Evolutionary conservation across 2,329 filamentous ascomycete species (phyloP).

Genomic region (Monilinia fructigena): DNA sequence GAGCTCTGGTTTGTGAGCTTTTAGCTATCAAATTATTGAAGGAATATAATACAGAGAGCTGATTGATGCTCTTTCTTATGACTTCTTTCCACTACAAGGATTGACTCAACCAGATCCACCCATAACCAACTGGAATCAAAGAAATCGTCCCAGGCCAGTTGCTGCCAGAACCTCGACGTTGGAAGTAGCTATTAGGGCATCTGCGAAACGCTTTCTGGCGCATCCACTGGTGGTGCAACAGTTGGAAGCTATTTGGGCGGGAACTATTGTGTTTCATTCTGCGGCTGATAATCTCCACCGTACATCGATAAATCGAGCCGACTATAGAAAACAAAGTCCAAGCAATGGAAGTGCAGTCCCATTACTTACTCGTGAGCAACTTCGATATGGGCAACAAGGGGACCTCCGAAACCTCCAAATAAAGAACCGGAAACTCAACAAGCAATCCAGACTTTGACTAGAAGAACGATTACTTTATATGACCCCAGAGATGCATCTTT

Average conservation of each 20-base stretch:
- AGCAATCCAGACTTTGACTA: slow-evolving; percentile 27
- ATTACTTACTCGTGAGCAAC: slow-evolving; percentile 25
- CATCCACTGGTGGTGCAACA: slow-evolving; percentile 92
- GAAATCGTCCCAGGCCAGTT: slow-evolving; percentile 50
- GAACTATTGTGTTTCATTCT: slow-evolving; percentile 91
- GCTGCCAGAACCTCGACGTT: slow-evolving; percentile 82
- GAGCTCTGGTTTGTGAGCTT: slow-evolving; percentile 86
- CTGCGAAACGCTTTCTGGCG: slow-evolving; percentile 87
- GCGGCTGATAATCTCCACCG: slow-evolving; percentile 77
- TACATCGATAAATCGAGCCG: slow-evolving; percentile 24
- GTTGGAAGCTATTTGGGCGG: slow-evolving; percentile 95
- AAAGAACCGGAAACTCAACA: slow-evolving; percentile 30
- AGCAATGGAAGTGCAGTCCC: slow-evolving; percentile 20
- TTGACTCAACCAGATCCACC: slow-evolving; percentile 53
- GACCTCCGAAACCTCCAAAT: neutral
- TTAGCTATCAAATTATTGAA: slow-evolving; percentile 85
- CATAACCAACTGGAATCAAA: slow-evolving; percentile 39
- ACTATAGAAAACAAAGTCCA: slow-evolving; percentile 27
- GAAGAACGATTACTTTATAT: slow-evolving; percentile 77
- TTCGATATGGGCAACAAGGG: slow-evolving; percentile 41
- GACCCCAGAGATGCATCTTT: slow-evolving; percentile 86
- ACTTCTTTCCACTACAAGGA: slow-evolving; percentile 90
- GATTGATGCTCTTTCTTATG: slow-evolving; percentile 91
- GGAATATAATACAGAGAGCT: slow-evolving; percentile 88
- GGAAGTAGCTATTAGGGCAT: slow-evolving; percentile 88